These are phyloP conservation scores for Amyloporia xantha DNA, from an alignment of 768 basidiomycete species.

Conservation along the genomic window DNA sequence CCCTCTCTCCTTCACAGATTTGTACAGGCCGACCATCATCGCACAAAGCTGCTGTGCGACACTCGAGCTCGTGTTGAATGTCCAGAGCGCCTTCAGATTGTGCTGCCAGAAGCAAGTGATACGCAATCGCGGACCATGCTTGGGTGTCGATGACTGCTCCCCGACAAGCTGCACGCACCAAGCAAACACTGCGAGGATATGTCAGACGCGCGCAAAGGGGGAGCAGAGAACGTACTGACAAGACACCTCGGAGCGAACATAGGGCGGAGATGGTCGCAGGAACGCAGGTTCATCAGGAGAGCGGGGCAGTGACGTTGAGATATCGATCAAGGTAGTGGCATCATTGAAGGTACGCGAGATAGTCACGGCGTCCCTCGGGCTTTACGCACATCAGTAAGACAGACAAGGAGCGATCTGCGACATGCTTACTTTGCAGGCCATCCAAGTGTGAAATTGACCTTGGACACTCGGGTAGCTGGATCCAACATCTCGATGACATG, in stretches of 20 bases:
- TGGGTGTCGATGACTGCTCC: slow-evolving; percentile 25
- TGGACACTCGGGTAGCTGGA: slow-evolving; percentile 74
- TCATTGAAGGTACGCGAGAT: slow-evolving; percentile 85
- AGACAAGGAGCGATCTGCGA: background rate
- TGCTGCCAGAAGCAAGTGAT: slow-evolving; percentile 96
- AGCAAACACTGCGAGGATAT: slow-evolving; percentile 56
- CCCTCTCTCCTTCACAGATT: slow-evolving; percentile 73
- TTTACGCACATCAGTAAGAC: slow-evolving; percentile 24
- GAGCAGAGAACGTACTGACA: slow-evolving; percentile 36
- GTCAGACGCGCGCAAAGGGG: slow-evolving; percentile 3
- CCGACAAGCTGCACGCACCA: slow-evolving; percentile 82
- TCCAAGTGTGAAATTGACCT: slow-evolving; percentile 87
- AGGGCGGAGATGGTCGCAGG: slow-evolving; percentile 86
- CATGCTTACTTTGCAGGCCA: slow-evolving; percentile 91
- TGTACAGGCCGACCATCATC: slow-evolving; percentile 75
- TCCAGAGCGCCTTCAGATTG: slow-evolving; percentile 85
- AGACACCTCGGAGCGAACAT: slow-evolving; percentile 81
- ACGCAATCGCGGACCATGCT: slow-evolving; percentile 40
- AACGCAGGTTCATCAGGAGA: slow-evolving; percentile 88
- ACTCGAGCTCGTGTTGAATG: slow-evolving; percentile 56
- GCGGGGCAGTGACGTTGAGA: slow-evolving; percentile 90
- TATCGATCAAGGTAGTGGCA: slow-evolving; percentile 75
- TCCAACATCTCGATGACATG: slow-evolving; percentile 83
- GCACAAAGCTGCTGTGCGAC: slow-evolving; percentile 79
- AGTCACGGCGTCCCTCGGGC: slow-evolving; percentile 90